A percentile compares a stretch with the other conserved stretches of the same genome.
Evolutionary conservation across 169 alveolate genomes (phyloP).

Genomic region (Neospora caninum): DNA sequence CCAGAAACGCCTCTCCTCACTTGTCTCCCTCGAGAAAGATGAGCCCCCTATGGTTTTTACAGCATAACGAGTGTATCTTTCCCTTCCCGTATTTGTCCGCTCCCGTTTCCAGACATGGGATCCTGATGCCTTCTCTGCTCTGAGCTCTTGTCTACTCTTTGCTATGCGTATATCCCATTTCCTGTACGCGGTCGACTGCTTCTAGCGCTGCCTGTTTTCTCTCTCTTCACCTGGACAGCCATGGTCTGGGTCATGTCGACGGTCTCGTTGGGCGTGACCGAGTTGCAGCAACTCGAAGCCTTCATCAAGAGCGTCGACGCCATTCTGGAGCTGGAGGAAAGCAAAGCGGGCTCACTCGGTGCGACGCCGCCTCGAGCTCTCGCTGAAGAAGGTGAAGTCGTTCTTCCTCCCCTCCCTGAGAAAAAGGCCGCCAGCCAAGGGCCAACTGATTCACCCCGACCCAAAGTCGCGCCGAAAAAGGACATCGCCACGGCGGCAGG

Average conservation of each 20-base stretch:
- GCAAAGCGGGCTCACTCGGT: background rate
- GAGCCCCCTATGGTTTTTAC: no score
- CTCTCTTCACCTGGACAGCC: background rate
- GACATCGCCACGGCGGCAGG: background rate
- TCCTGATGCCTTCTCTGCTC: no score
- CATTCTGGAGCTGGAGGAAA: background rate
- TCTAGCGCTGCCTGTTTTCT: no score
- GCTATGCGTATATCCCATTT: no score
- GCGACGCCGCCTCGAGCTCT: constrained; percentile 14
- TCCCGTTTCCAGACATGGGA: no score
- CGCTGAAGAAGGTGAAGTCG: background rate
- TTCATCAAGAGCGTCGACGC: constrained; percentile 26
- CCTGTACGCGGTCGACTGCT: no score
- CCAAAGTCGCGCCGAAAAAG: background rate
- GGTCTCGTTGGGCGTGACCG: constrained; percentile 34
- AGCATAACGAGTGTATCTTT: no score
- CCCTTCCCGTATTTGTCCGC: no score
- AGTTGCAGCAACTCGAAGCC: constrained; percentile 24
- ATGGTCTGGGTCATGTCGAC: constrained; percentile 42
- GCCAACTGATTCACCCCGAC: background rate
- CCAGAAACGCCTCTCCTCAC: no score
- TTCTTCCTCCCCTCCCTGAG: constrained; percentile 3
- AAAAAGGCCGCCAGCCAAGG: background rate
- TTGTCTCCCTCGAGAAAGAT: no score
- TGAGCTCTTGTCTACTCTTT: no score